phyloP scores from a whole-genome alignment of 2,329 filamentous ascomycete species.

The Aspergillus floridensis region DNA sequence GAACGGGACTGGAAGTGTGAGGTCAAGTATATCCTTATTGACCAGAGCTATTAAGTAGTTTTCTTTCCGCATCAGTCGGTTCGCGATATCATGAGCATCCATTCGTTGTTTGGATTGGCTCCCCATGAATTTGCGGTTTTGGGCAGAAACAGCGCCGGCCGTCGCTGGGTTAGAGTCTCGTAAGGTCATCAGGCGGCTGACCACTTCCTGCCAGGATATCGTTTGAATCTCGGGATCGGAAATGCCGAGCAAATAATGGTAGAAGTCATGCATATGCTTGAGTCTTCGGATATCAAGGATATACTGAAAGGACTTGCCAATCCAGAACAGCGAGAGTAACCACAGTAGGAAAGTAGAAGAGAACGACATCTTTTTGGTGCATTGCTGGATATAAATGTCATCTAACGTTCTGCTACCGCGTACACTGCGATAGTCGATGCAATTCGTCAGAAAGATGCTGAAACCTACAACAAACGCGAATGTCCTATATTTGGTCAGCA shows the following conservation, averaged over 20 bases:
- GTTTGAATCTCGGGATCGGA: slow-evolving; percentile 87
- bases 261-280: slow-evolving; percentile 79
- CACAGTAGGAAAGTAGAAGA: slow-evolving; percentile 76
- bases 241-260: slow-evolving; percentile 75
- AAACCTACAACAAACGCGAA: slow-evolving; percentile 79
- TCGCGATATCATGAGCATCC: slow-evolving; percentile 95
- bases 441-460: slow-evolving; percentile 79
- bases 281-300: slow-evolving; percentile 71
- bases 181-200: slow-evolving; percentile 78
- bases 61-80: slow-evolving; percentile 90
- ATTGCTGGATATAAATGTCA: slow-evolving; percentile 68
- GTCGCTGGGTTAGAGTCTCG: slow-evolving; percentile 86
- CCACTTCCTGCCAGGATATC: slow-evolving; percentile 89
- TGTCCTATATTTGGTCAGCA: slow-evolving; percentile 53
- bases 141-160: slow-evolving; percentile 58
- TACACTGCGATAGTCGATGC: slow-evolving; percentile 75
- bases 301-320: slow-evolving; percentile 74
- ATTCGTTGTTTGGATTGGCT: slow-evolving; percentile 90
- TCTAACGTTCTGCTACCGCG: slow-evolving; percentile 61
- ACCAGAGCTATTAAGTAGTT: slow-evolving; percentile 97
- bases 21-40: slow-evolving; percentile 91
- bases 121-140: slow-evolving; percentile 63
- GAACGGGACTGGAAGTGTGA: slow-evolving; percentile 83
- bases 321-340: slow-evolving; percentile 81
- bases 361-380: slow-evolving; percentile 71